Conservation (phyloP, 2,329 filamentous ascomycete genomes). For the Diaporthe caulivora region DNA sequence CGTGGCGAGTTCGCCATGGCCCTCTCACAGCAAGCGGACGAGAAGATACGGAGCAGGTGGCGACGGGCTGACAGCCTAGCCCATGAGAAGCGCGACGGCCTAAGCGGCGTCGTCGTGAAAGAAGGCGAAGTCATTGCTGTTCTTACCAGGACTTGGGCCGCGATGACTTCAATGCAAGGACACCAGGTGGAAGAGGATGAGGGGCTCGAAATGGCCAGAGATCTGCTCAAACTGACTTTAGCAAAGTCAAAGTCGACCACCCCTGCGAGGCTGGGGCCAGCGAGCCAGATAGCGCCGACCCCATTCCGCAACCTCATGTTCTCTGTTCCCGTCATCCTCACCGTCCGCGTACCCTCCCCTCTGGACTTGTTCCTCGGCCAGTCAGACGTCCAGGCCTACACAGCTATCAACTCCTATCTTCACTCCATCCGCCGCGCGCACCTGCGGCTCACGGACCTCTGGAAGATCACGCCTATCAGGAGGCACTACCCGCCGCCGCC, state of each 20-base stretch:
- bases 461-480: slow-evolving; percentile 85
- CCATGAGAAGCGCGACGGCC: slow-evolving; percentile 67
- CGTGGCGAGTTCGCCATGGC: slow-evolving; percentile 93
- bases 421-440: slow-evolving; percentile 88
- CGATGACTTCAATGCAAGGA: slow-evolving; percentile 80
- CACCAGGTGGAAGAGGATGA: slow-evolving; percentile 83
- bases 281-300: slow-evolving; percentile 58
- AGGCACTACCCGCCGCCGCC: slow-evolving; percentile 81
- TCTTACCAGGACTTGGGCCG: slow-evolving; percentile 82
- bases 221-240: slow-evolving; percentile 77
- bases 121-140: slow-evolving; percentile 87
- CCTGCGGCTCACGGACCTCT: slow-evolving; percentile 84
- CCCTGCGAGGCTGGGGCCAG: slow-evolving; percentile 51
- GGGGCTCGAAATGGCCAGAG: slow-evolving; percentile 83
- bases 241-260: slow-evolving; percentile 60
- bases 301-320: slow-evolving; percentile 87
- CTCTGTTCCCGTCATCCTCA: slow-evolving; percentile 78
- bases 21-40: slow-evolving; percentile 86
- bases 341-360: slow-evolving; percentile 80
- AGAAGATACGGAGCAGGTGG: slow-evolving; percentile 81
- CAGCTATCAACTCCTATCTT: slow-evolving; percentile 88
- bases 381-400: slow-evolving; percentile 83
- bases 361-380: slow-evolving; percentile 88
- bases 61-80: slow-evolving; percentile 71
- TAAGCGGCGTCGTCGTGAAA: slow-evolving; percentile 79